phyloP scores from a whole-genome alignment of 139 green algal species.

The Axilococcus clingmanii region DNA sequence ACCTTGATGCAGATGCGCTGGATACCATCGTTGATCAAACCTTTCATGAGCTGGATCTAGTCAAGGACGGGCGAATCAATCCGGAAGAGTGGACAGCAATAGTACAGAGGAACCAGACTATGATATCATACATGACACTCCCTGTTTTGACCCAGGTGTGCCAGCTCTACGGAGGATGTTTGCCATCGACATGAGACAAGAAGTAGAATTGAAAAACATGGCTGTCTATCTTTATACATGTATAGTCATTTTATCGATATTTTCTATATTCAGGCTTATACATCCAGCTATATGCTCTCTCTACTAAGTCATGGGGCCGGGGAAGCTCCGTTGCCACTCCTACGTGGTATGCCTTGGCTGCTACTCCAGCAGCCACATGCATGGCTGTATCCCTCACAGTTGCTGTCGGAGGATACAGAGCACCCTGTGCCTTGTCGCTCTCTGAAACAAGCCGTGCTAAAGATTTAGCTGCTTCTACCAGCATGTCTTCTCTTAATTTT shows the following conservation, averaged over 20 bases:
- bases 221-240: too few species aligned
- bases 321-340: conserved; percentile 72
- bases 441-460: conserved; percentile 56
- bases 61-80: conserved; percentile 50
- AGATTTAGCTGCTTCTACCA: conserved; percentile 59
- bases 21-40: conserved; percentile 54
- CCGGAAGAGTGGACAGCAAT: conserved; percentile 51
- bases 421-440: conserved; percentile 42
- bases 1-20: conserved; percentile 39
- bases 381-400: conserved; percentile 40
- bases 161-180: conserved; percentile 10
- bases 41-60: conserved; percentile 47
- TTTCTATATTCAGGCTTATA: conserved; percentile 59
- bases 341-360: conserved; percentile 60
- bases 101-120: conserved; percentile 32
- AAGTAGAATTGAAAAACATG: too few species aligned
- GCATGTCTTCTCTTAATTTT: conserved; percentile 72
- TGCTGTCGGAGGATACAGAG: conserved; percentile 48
- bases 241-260: conserved; percentile 18
- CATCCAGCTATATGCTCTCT: conserved; percentile 41
- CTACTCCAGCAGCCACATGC: conserved; percentile 56
- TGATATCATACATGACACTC: conserved; percentile 67
- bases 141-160: conserved; percentile 41
- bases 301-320: conserved; percentile 65
- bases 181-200: too few species aligned